These are phyloP conservation scores for Trypanosoma scelopori DNA, from an alignment of 208 protist genomes.

Conservation along the genomic window DNA sequence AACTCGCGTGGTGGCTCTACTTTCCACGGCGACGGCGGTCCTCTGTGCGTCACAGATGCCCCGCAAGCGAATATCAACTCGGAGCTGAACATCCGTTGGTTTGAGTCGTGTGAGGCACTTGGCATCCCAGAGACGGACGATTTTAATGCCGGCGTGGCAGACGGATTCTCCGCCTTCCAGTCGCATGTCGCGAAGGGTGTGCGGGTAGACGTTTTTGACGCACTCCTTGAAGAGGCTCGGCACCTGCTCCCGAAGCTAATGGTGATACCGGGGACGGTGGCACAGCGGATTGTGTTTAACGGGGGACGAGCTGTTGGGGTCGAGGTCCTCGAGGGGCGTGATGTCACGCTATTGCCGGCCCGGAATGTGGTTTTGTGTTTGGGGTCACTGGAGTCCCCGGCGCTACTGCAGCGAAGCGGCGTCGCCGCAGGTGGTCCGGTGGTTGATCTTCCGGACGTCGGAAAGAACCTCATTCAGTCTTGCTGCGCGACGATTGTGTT, in stretches of 20 bases:
- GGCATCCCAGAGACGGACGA: conserved; percentile 45
- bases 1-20: conserved; percentile 37
- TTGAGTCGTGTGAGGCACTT: conserved; percentile 77
- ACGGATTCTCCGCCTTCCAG: conserved; percentile 64
- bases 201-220: conserved; percentile 56
- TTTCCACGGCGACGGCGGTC: conserved; percentile 45
- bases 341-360: conserved; percentile 8
- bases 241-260: conserved; percentile 41
- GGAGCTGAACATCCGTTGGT: conserved; percentile 77
- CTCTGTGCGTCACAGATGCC: conserved; percentile 43
- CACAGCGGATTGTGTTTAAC: conserved; percentile 37
- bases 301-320: conserved; percentile 24
- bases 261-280: conserved; percentile 31
- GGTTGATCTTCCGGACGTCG: conserved; percentile 42
- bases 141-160: conserved; percentile 50
- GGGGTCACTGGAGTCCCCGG: conserved; percentile 53
- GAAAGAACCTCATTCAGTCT: conserved; percentile 64
- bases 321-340: conserved; percentile 17
- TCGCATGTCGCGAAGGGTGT: conserved; percentile 43
- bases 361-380: conserved; percentile 45
- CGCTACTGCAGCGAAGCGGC: conserved; percentile 65
- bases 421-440: conserved; percentile 42
- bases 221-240: conserved; percentile 29
- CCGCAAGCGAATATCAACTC: conserved; percentile 53
- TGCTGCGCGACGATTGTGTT: conserved; percentile 53